Evolutionary conservation across 192 early-diverging fungal species (phyloP).

Genomic region (Cetraspora pellucida): DNA sequence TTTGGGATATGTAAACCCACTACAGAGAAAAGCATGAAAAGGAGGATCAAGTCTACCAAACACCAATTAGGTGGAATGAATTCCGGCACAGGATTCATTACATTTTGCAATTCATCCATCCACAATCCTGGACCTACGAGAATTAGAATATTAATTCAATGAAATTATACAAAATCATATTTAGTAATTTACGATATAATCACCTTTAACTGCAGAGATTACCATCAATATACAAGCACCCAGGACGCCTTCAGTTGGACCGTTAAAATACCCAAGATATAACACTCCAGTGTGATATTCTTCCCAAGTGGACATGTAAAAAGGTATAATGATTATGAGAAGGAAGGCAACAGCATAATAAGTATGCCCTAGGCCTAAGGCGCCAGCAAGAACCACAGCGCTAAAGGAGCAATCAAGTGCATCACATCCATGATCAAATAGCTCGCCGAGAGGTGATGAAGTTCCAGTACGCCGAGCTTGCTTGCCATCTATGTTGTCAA

Average conservation of each 20-base stretch:
- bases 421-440: slow-evolving; percentile 88
- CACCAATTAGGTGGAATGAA: slow-evolving; percentile 45
- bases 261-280: slow-evolving; percentile 82
- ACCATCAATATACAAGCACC: slow-evolving; percentile 64
- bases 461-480: slow-evolving; percentile 81
- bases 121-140: slow-evolving; percentile 42
- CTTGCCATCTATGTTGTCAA: slow-evolving; percentile 88
- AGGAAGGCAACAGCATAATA: slow-evolving; percentile 63
- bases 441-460: slow-evolving; percentile 78
- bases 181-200: not conserved
- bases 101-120: slow-evolving; percentile 30
- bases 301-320: slow-evolving; percentile 89
- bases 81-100: not conserved
- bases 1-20: slow-evolving; percentile 59
- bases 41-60: slow-evolving; percentile 48
- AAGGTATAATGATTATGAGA: slow-evolving; percentile 69
- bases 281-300: slow-evolving; percentile 87
- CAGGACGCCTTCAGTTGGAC: slow-evolving; percentile 84
- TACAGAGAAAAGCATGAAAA: slow-evolving; percentile 47
- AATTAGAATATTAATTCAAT: slow-evolving; percentile 9
- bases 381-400: slow-evolving; percentile 72
- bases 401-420: slow-evolving; percentile 82
- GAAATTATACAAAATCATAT: not conserved
- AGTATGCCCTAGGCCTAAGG: slow-evolving; percentile 72
- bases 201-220: slow-evolving; percentile 72